Base-by-base conservation (phyloP, 202 grass and related monocot genomes). In the Panicum hallii region DNA sequence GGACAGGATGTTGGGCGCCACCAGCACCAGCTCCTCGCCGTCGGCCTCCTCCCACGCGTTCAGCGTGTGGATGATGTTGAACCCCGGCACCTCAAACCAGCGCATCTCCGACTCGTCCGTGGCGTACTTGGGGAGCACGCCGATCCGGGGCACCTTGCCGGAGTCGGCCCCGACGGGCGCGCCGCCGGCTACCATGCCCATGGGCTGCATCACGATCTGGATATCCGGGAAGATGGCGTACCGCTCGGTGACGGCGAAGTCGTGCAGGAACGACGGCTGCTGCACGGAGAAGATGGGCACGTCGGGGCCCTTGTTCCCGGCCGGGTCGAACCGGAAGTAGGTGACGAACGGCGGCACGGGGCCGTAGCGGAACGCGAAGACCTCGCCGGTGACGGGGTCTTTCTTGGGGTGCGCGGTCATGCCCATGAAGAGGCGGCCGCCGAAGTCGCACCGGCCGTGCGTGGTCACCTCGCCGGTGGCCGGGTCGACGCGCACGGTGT, bases 371-470 rank as follows among this genome's bases (percentile, higher is more conserved):
- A 98, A 98, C 49, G 95, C 90, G 72, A 92, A 98, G 36, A 91
- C 23, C 74, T 98, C 95, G 32, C 93, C 85, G 0, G 95, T 95
- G 72, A 85, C 45, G 4, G 87, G 88, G 22, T 98, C 93, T 58
- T 90, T 95, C 83, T 95, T 98, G 8, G 93, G 95, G 85, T 95
- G 95, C 32, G 95, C 95, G 14, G 95, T 98, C 95, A 98, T 98
- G 72, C 89, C 95, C 91, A 98, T 92, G 64, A 53, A 12, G 66
- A 98, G 83, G 30, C 77, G 84, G 67, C 90, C 95, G 11, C 81
- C 87, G 50, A 98, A 98, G 83, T 98, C 91, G 23, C 79, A 80
- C 17, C 95, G 77, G 47, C 90, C 92, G 45, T 64, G 72, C 8
- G 95, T 93, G 65, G 79, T 86, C 11, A 98, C 82, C 28, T 98